Percentiles rank a stretch among this genome's conserved stretches.
These are phyloP conservation scores for Pseudozyma tsukubaensis DNA, from an alignment of 1,284 basidiomycete genomes.

Conservation along the genomic window DNA sequence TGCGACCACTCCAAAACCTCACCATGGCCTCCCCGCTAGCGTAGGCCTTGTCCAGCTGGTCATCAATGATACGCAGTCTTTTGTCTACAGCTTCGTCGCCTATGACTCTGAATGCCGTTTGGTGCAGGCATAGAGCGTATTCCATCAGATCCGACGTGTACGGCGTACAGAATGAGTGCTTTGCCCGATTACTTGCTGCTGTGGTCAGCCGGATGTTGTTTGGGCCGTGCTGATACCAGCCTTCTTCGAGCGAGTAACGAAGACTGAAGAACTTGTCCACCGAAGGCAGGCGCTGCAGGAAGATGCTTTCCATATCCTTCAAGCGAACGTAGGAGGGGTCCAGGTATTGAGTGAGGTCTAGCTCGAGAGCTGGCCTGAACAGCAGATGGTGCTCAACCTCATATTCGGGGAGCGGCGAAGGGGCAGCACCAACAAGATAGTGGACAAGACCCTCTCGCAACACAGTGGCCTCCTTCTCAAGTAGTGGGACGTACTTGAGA, in stretches of 20 bases:
- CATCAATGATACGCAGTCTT: too few species aligned
- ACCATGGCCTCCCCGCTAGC: too few species aligned
- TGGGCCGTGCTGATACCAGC: not conserved
- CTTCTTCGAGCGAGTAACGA: not conserved
- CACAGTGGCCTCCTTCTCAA: too few species aligned
- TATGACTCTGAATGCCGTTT: too few species aligned
- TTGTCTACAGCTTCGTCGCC: too few species aligned
- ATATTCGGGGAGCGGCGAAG: not conserved
- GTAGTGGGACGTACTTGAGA: too few species aligned
- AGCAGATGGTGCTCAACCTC: not conserved
- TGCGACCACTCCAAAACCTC: too few species aligned
- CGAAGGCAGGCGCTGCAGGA: not conserved
- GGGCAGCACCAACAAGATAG: not conserved
- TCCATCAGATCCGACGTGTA: not conserved
- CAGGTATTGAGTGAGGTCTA: not conserved
- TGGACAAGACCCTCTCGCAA: too few species aligned
- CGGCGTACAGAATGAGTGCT: not conserved
- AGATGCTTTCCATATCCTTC: not conserved
- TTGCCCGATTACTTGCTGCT: not conserved
- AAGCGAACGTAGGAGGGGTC: not conserved
- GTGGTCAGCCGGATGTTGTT: not conserved
- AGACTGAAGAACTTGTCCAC: not conserved
- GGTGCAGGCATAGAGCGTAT: too few species aligned
- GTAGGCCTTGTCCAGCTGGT: too few species aligned
- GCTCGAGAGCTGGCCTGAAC: not conserved